Conservation (phyloP, 2,329 filamentous ascomycete genomes). For the Onygenales sp. region DNA sequence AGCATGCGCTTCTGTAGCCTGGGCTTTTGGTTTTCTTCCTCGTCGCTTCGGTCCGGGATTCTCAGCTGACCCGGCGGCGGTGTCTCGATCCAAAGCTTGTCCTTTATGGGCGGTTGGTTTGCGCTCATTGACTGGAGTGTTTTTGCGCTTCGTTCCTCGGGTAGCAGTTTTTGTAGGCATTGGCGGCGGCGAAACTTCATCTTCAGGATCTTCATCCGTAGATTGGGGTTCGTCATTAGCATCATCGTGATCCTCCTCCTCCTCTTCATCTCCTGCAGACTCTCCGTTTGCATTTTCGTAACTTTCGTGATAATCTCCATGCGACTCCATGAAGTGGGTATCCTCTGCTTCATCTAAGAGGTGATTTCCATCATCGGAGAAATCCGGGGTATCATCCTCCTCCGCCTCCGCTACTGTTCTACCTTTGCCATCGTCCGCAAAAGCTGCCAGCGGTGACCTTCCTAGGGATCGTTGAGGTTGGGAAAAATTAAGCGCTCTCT, state of each 20-base stretch:
- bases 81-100: not conserved
- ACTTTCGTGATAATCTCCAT: slow-evolving; percentile 18
- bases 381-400: slow-evolving; percentile 17
- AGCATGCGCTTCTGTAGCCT: slow-evolving; percentile 10
- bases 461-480: slow-evolving; percentile 17
- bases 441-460: slow-evolving; percentile 20
- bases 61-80: not conserved
- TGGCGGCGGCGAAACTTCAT: slow-evolving; percentile 6
- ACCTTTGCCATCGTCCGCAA: not conserved
- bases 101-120: not conserved
- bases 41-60: slow-evolving; percentile 20
- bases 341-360: slow-evolving; percentile 25
- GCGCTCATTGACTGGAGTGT: not conserved
- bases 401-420: slow-evolving; percentile 11
- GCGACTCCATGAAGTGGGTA: slow-evolving; percentile 17
- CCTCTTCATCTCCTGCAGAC: slow-evolving; percentile 8
- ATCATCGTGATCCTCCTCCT: slow-evolving; percentile 8
- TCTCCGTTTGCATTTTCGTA: slow-evolving; percentile 14
- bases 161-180: slow-evolving; percentile 5
- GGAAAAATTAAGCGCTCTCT: slow-evolving; percentile 14
- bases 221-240: not conserved
- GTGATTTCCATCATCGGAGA: slow-evolving; percentile 28
- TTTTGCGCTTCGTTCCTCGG: slow-evolving; percentile 11
- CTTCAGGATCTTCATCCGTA: slow-evolving; percentile 7
- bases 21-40: slow-evolving; percentile 23